These are phyloP conservation scores for Trichophyton simii DNA, from an alignment of 2,329 filamentous ascomycete species.

Conservation along the genomic window DNA sequence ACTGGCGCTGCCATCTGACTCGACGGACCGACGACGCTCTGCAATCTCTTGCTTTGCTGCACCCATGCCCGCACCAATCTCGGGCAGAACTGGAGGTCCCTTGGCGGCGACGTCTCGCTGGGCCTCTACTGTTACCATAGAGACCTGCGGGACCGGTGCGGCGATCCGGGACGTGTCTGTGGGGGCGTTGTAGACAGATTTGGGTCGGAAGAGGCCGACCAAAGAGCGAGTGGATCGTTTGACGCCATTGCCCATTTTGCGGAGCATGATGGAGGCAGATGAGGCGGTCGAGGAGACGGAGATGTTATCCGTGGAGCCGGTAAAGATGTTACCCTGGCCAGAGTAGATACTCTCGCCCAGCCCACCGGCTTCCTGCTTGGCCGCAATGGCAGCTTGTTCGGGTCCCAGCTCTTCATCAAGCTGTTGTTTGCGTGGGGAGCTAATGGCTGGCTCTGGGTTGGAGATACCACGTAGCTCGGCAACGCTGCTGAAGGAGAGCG, in stretches of 20 bases:
- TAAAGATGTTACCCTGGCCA: slow-evolving; percentile 69
- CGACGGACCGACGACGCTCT: slow-evolving; percentile 8
- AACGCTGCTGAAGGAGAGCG: slow-evolving; percentile 93
- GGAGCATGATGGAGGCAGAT: slow-evolving; percentile 46
- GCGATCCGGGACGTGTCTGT: slow-evolving; percentile 53
- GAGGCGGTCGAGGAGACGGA: slow-evolving; percentile 39
- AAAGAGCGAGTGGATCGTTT: slow-evolving; percentile 86
- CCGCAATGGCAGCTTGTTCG: slow-evolving; percentile 81
- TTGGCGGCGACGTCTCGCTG: slow-evolving; percentile 69
- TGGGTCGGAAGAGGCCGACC: slow-evolving; percentile 87
- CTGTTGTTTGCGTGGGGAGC: slow-evolving; percentile 53
- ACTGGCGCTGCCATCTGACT: slow-evolving; percentile 34
- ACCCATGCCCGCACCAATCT: background rate
- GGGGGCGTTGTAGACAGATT: slow-evolving; percentile 69
- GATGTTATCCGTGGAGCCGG: slow-evolving; percentile 85
- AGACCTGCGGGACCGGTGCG: slow-evolving; percentile 69
- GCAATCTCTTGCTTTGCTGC: background rate
- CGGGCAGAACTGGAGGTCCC: background rate
- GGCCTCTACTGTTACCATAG: slow-evolving; percentile 91
- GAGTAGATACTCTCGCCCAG: slow-evolving; percentile 91
- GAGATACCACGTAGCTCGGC: slow-evolving; percentile 73
- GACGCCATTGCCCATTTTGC: slow-evolving; percentile 98
- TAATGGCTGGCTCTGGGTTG: slow-evolving; percentile 46
- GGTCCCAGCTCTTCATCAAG: slow-evolving; percentile 60
- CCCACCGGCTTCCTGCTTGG: slow-evolving; percentile 82